Evolutionary conservation across 2,329 filamentous ascomycete genomes (phyloP), one percentile per base, ranked within the genome.

Genomic region (Ilyonectria destructans): DNA sequence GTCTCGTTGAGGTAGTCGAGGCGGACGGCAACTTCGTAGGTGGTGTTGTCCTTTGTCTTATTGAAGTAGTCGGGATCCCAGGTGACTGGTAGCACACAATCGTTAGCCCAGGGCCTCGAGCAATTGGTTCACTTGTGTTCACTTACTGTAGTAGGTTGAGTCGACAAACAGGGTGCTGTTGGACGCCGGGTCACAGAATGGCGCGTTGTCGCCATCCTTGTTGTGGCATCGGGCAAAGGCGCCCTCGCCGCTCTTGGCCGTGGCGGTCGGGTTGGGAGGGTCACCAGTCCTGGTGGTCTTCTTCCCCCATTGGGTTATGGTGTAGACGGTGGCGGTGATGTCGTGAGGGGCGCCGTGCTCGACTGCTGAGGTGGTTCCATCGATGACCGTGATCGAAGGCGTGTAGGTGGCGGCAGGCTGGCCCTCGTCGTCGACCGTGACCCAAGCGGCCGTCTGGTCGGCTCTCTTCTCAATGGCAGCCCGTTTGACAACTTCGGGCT

Each of bases 51-150:
- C 72, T 83, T 82, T 62, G 81, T 78, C 55, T 79, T 75, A 73
- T 81, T 80, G 80, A 87, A 89, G 78, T 81, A 86, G 58, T 82
- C 79, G 26, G 87, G 81, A 71, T 90, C 87, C 87, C 88, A 90
- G 31, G 86, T 88, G 61, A 90, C 88, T 89, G 54, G 8, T 4
- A 31, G n/a, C 5, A 19, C 17, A 10, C 40, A 33, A 6, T 43
- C 7, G 67, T 70, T 48, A 70, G 66, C 35, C n/a, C 29, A 54
- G 3, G 6, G 51, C 29, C 9, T 33, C 17, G 8, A 33, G n/a
- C 23, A 31, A 31, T 37, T 43, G 15, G 45, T 58, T 37, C 37
- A 52, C 21, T 26, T 19, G n/a, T 15, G 6, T 33, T 46, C 33
- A 70, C 82, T 68, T 74, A 89, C 87, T 79, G 71, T 88, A 89